These are phyloP conservation scores for Peronospora destructor DNA, from an alignment of 352 stramenopile genomes.

Conservation along the genomic window DNA sequence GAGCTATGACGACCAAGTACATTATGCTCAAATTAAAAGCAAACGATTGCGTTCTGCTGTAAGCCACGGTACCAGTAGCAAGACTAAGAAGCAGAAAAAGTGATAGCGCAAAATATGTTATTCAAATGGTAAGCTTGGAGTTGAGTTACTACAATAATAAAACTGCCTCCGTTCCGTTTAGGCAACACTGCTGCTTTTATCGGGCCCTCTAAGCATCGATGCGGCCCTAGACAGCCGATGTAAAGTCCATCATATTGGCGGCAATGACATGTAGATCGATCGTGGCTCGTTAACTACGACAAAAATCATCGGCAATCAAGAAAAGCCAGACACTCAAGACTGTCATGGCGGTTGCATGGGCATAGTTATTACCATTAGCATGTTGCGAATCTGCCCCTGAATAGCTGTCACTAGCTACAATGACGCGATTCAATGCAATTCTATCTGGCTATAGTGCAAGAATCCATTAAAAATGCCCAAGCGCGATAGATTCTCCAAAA, in stretches of 20 bases:
- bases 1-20: conserved; percentile 93
- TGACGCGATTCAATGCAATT: too few species aligned
- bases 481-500: too few species aligned
- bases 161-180: conserved; percentile 8
- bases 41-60: conserved; percentile 86
- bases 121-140: conserved; percentile 9
- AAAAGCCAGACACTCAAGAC: too few species aligned
- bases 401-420: too few species aligned
- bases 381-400: too few species aligned
- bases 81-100: conserved; percentile 22
- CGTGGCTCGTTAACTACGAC: conserved; percentile 78
- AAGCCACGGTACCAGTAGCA: conserved; percentile 25
- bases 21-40: conserved; percentile 89
- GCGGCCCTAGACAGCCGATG: conserved; percentile 63
- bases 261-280: conserved; percentile 85
- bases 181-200: conserved; percentile 38
- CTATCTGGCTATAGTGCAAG: too few species aligned
- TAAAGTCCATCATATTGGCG: conserved; percentile 86
- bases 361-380: too few species aligned
- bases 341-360: too few species aligned
- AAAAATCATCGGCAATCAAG: too few species aligned
- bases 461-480: too few species aligned
- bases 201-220: conserved; percentile 66
- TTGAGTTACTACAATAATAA: conserved; percentile 9
- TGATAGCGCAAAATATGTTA: conserved; percentile 5